Percentiles rank a stretch among this genome's conserved stretches.
phyloP scores from a whole-genome alignment of 148 eudicot genomes.

The Simmondsia chinensis region DNA sequence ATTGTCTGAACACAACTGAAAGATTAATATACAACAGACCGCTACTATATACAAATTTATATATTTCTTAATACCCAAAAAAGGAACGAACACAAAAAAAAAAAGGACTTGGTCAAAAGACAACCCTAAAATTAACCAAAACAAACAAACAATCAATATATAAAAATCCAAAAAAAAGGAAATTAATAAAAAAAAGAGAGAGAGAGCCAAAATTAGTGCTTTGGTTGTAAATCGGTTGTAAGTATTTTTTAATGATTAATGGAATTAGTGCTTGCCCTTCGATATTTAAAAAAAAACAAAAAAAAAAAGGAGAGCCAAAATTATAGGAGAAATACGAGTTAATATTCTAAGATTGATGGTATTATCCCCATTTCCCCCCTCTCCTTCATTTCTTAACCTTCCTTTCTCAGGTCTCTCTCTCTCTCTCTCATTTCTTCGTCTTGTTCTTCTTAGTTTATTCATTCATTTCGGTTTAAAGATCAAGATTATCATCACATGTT shows the following conservation, averaged over 20 bases:
- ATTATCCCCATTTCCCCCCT: conserved; percentile 14
- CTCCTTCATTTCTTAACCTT: conserved; percentile 14
- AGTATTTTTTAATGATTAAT: too few relatives aligned
- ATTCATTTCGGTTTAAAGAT: not conserved
- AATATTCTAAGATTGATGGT: conserved; percentile 16
- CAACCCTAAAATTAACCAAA: conserved; percentile 3
- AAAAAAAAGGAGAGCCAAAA: conserved; percentile 6
- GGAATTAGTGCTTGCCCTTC: too few relatives aligned
- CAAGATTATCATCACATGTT: not conserved
- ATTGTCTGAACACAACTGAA: too few relatives aligned
- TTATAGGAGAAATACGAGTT: conserved; percentile 22
- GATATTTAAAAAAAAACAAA: conserved; percentile 10
- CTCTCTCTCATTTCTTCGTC: not conserved
- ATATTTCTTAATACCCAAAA: too few relatives aligned
- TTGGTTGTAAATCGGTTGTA: too few relatives aligned
- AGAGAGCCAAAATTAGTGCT: not conserved
- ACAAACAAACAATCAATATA: conserved; percentile 7
- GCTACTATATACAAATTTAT: too few relatives aligned
- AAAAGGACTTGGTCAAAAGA: not conserved
- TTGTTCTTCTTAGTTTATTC: not conserved
- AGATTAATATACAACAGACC: too few relatives aligned
- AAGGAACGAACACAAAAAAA: too few relatives aligned
- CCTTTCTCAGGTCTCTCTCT: conserved; percentile 15
- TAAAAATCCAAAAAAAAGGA: not conserved
- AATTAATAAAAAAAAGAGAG: not conserved